Evolutionary conservation across 73 alveolate genomes (phyloP), one percentile per base, ranked within the genome.

Genomic region (Paramecium caudatum): DNA sequence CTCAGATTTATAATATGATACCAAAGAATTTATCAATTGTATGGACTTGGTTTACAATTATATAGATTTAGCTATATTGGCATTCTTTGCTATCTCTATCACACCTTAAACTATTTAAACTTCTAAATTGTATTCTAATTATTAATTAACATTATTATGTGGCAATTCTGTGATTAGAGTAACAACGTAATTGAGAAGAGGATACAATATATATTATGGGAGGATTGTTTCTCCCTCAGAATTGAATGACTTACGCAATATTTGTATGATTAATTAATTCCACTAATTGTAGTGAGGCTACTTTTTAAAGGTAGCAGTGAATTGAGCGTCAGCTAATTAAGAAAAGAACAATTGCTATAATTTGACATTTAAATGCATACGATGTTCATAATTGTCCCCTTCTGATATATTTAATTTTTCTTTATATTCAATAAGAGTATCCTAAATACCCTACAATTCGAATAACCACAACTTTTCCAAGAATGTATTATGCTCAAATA

Each of bases 61-160:
- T 39, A 74, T 43, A 19, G 30, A 43, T 10, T 45, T 16, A 3
- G 21, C 43, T 25, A 41, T 68, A 68, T 32, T 68, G 34, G 34
- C 6, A 68, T 68, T 41, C 47, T 8, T 74, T 3, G 43, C 32
- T 16, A 45, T 16, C 32, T 74, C 88, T 7, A 74, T 1, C 17
- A 65, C 7, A 12, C 47, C 49, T 6, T 30, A 13, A 0, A 65
- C 15, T 37, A 74, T 74, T 19, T 74, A 17, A 41, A 23, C 19
- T 74, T 74, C 88, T 74, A 74, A 74, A 19, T 43, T 3, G 8
- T 74, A 74, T 39, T 74, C 88, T 43, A 74, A 41, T 37, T 74
- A 17, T 16, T 74, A 8, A 23, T 65, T 65, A 10, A 32, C 3
- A 9, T 65, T 65, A 65, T 65, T 65, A 43, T 15, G 15, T 8